Evolutionary conservation across 179 eudicot genomes (phyloP).

Genomic region (Kewa caespitosa): DNA sequence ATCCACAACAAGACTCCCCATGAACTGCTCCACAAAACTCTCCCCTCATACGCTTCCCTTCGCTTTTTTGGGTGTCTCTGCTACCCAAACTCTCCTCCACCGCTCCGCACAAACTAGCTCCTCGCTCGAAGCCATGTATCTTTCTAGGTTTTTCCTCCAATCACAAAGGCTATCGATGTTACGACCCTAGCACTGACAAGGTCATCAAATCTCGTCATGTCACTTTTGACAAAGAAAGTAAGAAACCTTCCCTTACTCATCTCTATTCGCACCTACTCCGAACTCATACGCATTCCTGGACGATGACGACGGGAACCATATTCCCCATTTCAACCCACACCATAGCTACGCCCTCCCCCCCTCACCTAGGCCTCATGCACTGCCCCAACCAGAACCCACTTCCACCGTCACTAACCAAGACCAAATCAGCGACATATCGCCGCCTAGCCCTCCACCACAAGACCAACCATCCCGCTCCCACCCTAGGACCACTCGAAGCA

Average conservation of each 20-base stretch:
- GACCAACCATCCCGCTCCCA: neutral
- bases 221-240: neutral
- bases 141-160: neutral
- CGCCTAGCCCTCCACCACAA: neutral
- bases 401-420: neutral
- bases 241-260: neutral
- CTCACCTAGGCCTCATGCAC: neutral
- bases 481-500: neutral
- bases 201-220: neutral
- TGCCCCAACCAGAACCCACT: neutral
- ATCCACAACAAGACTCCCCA: neutral
- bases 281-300: neutral
- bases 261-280: neutral
- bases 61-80: neutral
- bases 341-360: neutral
- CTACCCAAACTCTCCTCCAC: neutral
- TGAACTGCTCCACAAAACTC: neutral
- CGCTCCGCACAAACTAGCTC: neutral
- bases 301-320: too few species aligned
- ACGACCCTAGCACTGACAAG: neutral
- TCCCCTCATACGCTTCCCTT: neutral
- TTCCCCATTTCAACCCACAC: neutral
- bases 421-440: neutral
- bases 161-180: neutral
- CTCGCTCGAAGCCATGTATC: neutral